phyloP scores from a whole-genome alignment of 371 early-diverging fungal species.

The Coemansia sp. region DNA sequence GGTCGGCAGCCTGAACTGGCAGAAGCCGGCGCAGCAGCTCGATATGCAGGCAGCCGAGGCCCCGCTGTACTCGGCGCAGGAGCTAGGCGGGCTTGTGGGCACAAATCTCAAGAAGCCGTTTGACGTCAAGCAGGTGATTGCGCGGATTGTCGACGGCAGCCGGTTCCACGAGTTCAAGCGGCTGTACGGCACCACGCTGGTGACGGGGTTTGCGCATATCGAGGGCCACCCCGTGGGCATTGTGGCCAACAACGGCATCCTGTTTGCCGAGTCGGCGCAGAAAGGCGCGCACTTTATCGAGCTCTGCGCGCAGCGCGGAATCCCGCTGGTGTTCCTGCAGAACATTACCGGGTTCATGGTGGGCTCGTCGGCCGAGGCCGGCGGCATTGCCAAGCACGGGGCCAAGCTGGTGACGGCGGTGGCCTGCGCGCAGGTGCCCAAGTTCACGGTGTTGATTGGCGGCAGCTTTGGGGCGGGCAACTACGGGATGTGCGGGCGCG shows the following conservation, averaged over 20 bases:
- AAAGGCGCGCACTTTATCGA: constrained; percentile 98
- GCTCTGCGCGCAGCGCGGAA: constrained; percentile 90
- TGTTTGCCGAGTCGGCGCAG: constrained; percentile 93
- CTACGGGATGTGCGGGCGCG: constrained; percentile 98
- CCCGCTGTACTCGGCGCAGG: constrained; percentile 81
- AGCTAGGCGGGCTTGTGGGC: constrained; percentile 95
- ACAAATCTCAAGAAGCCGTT: constrained; percentile 90
- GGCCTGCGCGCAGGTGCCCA: constrained; percentile 93
- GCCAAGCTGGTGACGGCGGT: constrained; percentile 98
- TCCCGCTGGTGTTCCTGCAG: constrained; percentile 94
- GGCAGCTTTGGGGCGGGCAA: constrained; percentile 95
- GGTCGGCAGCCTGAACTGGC: constrained; percentile 81
- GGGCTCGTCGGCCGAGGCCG: constrained; percentile 93
- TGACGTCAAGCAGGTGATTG: constrained; percentile 92
- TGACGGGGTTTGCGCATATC: constrained; percentile 94
- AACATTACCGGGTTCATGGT: constrained; percentile 99
- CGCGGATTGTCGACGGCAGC: constrained; percentile 94
- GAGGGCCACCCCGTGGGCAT: constrained; percentile 95
- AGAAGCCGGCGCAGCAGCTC: constrained; percentile 56
- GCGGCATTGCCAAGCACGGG: constrained; percentile 98
- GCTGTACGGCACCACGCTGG: constrained; percentile 87
- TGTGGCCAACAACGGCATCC: constrained; percentile 97
- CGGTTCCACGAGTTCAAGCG: constrained; percentile 95
- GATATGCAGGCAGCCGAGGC: constrained; percentile 62
- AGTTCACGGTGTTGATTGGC: constrained; percentile 92